Conservation (phyloP, 148 eudicot genomes). For the Rhododendron ferrugineum region DNA sequence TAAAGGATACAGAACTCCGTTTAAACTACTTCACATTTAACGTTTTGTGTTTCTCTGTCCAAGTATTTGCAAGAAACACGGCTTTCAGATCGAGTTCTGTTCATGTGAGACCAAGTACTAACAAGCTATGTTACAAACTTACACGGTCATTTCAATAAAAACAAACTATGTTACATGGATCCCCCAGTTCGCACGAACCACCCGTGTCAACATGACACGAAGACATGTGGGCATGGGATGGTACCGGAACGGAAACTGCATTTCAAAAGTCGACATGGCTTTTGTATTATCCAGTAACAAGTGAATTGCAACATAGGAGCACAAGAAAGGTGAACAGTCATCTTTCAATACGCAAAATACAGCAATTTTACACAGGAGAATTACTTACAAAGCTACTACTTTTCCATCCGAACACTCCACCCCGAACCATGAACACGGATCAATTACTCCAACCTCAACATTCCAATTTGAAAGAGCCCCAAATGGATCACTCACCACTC, state of each 20-base stretch:
- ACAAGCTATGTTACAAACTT: background rate
- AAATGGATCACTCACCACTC: constrained; percentile 55
- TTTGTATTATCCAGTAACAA: background rate
- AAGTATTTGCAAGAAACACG: too few species aligned
- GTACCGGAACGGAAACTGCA: background rate
- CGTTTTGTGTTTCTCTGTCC: background rate
- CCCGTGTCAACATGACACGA: background rate
- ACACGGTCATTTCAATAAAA: background rate
- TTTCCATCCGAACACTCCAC: constrained; percentile 50
- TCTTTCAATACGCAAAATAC: background rate
- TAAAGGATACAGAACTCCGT: too few species aligned
- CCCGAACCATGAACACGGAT: constrained; percentile 72
- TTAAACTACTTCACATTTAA: background rate
- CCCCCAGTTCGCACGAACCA: background rate
- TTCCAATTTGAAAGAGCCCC: constrained; percentile 55
- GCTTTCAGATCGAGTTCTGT: background rate
- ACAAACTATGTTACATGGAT: background rate
- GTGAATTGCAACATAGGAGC: background rate
- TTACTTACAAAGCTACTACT: constrained; percentile 50
- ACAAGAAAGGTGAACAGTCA: background rate
- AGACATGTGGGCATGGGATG: background rate
- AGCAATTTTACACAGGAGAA: background rate
- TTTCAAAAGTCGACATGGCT: background rate
- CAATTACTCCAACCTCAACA: constrained; percentile 6
- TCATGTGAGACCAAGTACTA: background rate